Evolutionary conservation across 768 basidiomycete species (phyloP).

Genomic region (Leucocoprinus leucothites): DNA sequence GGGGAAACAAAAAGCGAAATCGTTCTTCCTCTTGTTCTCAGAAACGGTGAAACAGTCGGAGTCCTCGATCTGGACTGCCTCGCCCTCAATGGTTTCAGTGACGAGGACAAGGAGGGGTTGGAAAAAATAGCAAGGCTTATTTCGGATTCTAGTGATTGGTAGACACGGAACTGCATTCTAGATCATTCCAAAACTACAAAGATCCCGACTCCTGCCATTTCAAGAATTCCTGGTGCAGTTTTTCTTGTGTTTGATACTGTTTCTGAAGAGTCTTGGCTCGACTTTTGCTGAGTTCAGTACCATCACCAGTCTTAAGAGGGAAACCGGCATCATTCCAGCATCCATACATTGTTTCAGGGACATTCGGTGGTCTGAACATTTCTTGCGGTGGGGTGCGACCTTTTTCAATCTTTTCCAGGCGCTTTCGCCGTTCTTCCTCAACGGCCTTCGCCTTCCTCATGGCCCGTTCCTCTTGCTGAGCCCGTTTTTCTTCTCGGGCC

Average conservation of each 20-base stretch:
- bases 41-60: conserved; percentile 38
- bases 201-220: conserved; percentile 33
- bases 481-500: conserved; percentile 86
- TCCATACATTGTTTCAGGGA: conserved; percentile 66
- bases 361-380: conserved; percentile 83
- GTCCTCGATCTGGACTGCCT: conserved; percentile 88
- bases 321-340: conserved; percentile 86
- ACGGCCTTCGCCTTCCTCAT: conserved; percentile 73
- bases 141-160: conserved; percentile 67
- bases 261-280: conserved; percentile 76
- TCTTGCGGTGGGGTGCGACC: conserved; percentile 71
- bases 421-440: conserved; percentile 64
- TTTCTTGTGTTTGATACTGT: conserved; percentile 69
- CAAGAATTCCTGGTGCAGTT: conserved; percentile 77
- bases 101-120: conserved; percentile 75
- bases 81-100: conserved; percentile 63
- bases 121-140: conserved; percentile 68
- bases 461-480: conserved; percentile 68
- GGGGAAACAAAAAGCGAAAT: conserved; percentile 89
- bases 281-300: conserved; percentile 83
- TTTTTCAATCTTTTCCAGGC: conserved; percentile 78
- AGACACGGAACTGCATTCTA: conserved; percentile 16
- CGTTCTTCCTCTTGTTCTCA: conserved; percentile 70
- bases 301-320: conserved; percentile 81
- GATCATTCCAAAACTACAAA: background rate